Conservation (phyloP, 2,329 filamentous ascomycete species). For the Myriangium duriaei region DNA sequence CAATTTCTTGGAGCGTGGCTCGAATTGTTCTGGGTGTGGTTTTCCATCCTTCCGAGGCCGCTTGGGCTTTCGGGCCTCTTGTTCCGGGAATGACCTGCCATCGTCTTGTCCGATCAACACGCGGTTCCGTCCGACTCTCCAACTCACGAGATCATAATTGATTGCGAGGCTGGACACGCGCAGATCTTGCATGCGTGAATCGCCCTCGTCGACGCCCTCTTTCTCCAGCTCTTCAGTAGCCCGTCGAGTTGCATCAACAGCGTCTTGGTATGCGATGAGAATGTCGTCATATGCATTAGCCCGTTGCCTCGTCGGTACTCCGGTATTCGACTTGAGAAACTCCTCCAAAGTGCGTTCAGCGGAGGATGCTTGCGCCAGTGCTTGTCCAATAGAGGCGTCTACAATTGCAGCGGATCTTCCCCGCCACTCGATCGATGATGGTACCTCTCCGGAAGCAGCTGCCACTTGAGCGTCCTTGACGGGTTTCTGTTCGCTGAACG, state of each 20-base stretch:
- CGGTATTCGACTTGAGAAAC: conserved; percentile 31
- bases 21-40: conserved; percentile 39
- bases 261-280: conserved; percentile 81
- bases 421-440: conserved; percentile 74
- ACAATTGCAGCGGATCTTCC: conserved; percentile 76
- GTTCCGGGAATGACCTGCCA: conserved; percentile 47
- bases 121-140: conserved; percentile 86
- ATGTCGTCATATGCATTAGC: conserved; percentile 85
- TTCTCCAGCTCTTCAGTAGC: conserved; percentile 80
- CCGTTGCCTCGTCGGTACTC: conserved; percentile 44
- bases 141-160: conserved; percentile 87
- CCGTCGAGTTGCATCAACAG: conserved; percentile 82
- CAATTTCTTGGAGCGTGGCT: conserved; percentile 62
- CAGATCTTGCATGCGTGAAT: conserved; percentile 78
- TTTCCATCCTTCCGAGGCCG: conserved; percentile 38
- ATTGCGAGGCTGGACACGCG: conserved; percentile 88
- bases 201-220: conserved; percentile 73
- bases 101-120: conserved; percentile 76
- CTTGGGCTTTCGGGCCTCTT: conserved; percentile 44
- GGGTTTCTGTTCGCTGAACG: conserved; percentile 42
- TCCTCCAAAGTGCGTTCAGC: conserved; percentile 40
- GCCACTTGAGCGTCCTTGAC: conserved; percentile 1
- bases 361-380: conserved; percentile 55
- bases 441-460: conserved; percentile 32
- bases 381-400: conserved; percentile 80